Evolutionary conservation across 1,284 basidiomycete species (phyloP), one percentile per base, ranked within the genome.

Genomic region (Malassezia vespertilionis): DNA sequence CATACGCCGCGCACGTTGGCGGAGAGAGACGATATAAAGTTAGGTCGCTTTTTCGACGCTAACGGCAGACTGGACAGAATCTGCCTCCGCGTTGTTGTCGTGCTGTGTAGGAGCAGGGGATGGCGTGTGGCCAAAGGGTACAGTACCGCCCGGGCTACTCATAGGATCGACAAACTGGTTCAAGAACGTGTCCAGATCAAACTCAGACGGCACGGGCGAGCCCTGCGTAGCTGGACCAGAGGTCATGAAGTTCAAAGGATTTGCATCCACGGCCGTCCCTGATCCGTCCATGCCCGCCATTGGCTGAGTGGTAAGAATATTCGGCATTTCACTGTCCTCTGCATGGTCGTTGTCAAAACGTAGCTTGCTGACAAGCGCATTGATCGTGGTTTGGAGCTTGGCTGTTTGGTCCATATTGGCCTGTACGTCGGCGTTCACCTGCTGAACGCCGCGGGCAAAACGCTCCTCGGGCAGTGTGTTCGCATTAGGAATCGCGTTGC

Each of bases 361-460:
- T 46, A 84, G 76, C 43, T 77, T 78, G 59, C 81, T 76, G 35
- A 87, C 82, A 30, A 88, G 75, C 10, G 78, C 78, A 51, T 85
- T 79, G 53, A 89, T 82, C 54, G 78, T 81, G 28, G 74, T 75
- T 58, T 84, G 80, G 43, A 88, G 72, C 33, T 78, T 76, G 52
- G 82, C 80, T 22, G 87, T 82, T 47, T 86, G 82, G 35, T 76
- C 75, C 43, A 81, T 79, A 37, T 87, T 82, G 48, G 80, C 81
- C 21, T 77, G 65, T 0, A 83, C 75, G 39, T 77, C 54, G n/a
- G 17, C 22, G 22, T 33, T 83, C 2, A 77, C 74, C 54, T 78
- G 78, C 34, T 80, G 74, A 12, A 82, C 63, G 35, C 72, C 68
- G 3, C 44, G 54, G 56, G 47, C 27, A 66, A 46, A 2, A 40